These are phyloP conservation scores for Isatis lusitanica DNA, from an alignment of 441 rosid genomes.

Conservation along the genomic window DNA sequence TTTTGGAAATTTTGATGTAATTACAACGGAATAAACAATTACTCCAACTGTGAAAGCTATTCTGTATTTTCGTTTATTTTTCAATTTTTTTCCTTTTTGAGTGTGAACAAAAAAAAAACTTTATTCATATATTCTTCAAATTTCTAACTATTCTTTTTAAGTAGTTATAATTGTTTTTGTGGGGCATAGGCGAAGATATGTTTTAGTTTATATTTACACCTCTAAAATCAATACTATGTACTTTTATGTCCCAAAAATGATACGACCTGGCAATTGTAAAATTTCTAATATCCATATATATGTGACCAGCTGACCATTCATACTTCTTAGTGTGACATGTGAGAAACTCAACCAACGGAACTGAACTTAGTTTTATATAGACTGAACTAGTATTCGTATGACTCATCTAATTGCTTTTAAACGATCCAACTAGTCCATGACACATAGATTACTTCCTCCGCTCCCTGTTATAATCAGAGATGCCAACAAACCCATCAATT, in stretches of 20 bases:
- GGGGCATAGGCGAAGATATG: neutral
- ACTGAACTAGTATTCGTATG: neutral
- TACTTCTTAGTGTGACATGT: neutral
- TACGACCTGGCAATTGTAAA: neutral
- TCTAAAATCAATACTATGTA: neutral
- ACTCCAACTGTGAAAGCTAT: neutral
- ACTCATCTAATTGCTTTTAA: neutral
- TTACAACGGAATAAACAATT: neutral
- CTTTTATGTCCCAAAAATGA: neutral
- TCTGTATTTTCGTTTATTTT: no score
- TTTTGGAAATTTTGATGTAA: neutral
- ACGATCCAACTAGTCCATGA: neutral
- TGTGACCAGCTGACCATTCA: neutral
- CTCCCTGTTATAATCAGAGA: neutral
- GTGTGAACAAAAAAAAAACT: neutral
- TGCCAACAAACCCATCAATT: neutral
- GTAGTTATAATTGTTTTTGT: no score
- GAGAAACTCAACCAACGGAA: neutral
- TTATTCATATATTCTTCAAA: neutral
- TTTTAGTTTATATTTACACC: neutral
- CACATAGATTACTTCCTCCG: neutral
- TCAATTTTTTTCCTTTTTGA: neutral
- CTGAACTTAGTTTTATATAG: neutral
- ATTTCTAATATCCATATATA: neutral
- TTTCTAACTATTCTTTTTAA: neutral